Evolutionary conservation across 352 stramenopile genomes (phyloP).

Genomic region (Phytopythium kandeliae): DNA sequence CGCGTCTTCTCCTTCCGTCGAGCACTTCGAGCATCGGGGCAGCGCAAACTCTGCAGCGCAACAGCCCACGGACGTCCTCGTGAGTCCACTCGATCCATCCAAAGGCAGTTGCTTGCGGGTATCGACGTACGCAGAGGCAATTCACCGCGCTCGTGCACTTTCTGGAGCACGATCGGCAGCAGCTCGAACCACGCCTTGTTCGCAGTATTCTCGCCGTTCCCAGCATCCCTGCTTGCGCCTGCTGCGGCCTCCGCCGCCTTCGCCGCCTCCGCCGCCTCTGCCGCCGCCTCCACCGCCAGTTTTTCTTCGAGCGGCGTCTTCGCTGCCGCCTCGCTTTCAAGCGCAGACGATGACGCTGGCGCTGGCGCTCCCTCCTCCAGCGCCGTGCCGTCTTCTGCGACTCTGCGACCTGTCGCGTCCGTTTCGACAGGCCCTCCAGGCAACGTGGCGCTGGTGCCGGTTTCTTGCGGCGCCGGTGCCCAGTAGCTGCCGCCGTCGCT

Average conservation of each 20-base stretch:
- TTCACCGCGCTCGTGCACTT: conserved; percentile 17
- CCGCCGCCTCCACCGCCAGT: neutral
- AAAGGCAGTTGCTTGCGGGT: neutral
- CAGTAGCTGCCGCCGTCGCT: conserved; percentile 1
- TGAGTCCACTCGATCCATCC: too few relatives aligned
- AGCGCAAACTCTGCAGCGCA: conserved; percentile 15
- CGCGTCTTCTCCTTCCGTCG: neutral
- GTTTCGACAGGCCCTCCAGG: conserved; percentile 4
- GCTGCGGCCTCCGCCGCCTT: neutral
- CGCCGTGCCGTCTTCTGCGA: neutral
- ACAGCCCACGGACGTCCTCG: too few relatives aligned
- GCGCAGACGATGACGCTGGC: neutral
- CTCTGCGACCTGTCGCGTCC: neutral
- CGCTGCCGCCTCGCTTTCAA: too few relatives aligned
- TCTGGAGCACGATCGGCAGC: conserved; percentile 21
- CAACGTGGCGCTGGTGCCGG: too few relatives aligned
- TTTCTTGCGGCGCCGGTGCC: neutral
- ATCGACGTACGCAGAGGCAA: neutral
- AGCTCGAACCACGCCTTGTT: conserved; percentile 26
- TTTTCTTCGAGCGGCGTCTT: too few relatives aligned
- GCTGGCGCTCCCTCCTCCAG: conserved; percentile 1
- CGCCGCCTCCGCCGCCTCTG: neutral
- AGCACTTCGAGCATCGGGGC: conserved; percentile 18
- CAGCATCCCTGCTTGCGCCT: neutral
- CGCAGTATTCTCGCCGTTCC: neutral